Evolutionary conservation across 2,329 filamentous ascomycete genomes (phyloP), one percentile per base, ranked within the genome.

Genomic region (Colletotrichum noveboracense): DNA sequence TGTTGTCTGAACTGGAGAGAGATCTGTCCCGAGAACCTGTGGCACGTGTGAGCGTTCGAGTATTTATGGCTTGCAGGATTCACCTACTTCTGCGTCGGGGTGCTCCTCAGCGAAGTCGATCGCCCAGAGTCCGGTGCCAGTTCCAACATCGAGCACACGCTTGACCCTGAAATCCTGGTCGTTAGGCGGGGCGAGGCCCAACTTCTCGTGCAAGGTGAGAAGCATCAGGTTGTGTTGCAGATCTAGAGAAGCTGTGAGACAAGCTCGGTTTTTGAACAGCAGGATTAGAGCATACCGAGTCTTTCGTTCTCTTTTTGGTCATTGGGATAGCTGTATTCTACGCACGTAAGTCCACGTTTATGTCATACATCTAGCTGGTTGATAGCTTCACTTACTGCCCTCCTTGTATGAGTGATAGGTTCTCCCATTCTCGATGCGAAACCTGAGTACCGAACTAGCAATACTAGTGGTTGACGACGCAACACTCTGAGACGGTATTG

Each of bases 51-150:
- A 18, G 1, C 10, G 8, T 7, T n/a, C 13, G 9, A 14, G 7
- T 28, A 4, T 34, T 28, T 3, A 13, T n/a, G 56, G 58, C 34
- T 28, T 10, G 21, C 30, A n/a, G 14, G 26, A 5, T 43, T 58
- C 28, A 10, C 16, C 8, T 66, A 79, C 83, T 76, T 83, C 71
- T 8, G 84, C 75, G 16, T 82, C 79, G 0, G 84, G 82, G n/a
- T 84, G 80, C 5, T 80, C 77, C 32, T 83, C 82, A 78, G 79
- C 86, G 77, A 88, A 85, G 66, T 89, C 88, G 10, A 89, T 85
- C 3, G 84, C 83, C 85, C 85, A 87, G 12, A 83, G 77, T 14
- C 87, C 87, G 8, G 88, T 89, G 0, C 88, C 87, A 2, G 87
- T 88, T 14, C 88, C 87, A 34, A 88, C 78, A 78, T 90, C 88